phyloP scores from a whole-genome alignment of 2,329 filamentous ascomycete genomes.

The Apiospora kogelbergensis region DNA sequence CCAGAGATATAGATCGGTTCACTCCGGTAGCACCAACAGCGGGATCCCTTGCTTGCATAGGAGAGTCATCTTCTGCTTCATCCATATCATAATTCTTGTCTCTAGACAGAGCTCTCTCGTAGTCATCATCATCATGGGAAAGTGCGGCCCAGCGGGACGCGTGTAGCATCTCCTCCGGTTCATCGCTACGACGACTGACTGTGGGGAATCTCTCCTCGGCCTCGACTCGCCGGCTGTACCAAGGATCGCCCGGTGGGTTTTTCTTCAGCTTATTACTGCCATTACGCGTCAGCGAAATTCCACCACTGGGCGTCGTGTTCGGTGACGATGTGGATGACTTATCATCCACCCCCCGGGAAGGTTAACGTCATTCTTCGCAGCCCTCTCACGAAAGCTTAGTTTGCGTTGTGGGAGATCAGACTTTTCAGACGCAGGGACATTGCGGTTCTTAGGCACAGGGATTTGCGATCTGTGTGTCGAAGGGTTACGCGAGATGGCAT shows the following conservation, averaged over 20 bases:
- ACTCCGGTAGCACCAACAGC: slow-evolving; percentile 22
- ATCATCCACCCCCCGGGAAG: slow-evolving; percentile 30
- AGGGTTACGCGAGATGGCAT: slow-evolving; percentile 31
- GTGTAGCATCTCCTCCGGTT: slow-evolving; percentile 7
- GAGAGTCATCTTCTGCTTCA: slow-evolving; percentile 22
- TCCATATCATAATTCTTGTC: slow-evolving; percentile 22
- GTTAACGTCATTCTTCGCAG: slow-evolving; percentile 44
- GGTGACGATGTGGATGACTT: slow-evolving; percentile 27
- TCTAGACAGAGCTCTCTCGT: slow-evolving; percentile 23
- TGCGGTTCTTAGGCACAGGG: slow-evolving; percentile 25
- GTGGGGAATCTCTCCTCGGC: slow-evolving; percentile 38
- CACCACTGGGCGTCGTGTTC: slow-evolving; percentile 29
- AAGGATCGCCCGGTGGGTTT: slow-evolving; percentile 53
- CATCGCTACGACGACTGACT: slow-evolving; percentile 10
- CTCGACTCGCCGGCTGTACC: slow-evolving; percentile 43
- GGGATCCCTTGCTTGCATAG: slow-evolving; percentile 21
- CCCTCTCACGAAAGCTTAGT: slow-evolving; percentile 60
- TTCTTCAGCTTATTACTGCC: slow-evolving; percentile 62
- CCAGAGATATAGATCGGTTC: slow-evolving; percentile 24
- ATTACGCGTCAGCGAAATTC: slow-evolving; percentile 43
- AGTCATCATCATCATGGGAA: slow-evolving; percentile 15
- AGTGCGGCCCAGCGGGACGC: neutral
- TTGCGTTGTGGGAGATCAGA: slow-evolving; percentile 50
- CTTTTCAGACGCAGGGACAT: slow-evolving; percentile 23
- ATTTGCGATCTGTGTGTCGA: slow-evolving; percentile 31